Base-by-base conservation (phyloP, 495 filamentous ascomycete species). In the Clavariopsis aquatica region DNA sequence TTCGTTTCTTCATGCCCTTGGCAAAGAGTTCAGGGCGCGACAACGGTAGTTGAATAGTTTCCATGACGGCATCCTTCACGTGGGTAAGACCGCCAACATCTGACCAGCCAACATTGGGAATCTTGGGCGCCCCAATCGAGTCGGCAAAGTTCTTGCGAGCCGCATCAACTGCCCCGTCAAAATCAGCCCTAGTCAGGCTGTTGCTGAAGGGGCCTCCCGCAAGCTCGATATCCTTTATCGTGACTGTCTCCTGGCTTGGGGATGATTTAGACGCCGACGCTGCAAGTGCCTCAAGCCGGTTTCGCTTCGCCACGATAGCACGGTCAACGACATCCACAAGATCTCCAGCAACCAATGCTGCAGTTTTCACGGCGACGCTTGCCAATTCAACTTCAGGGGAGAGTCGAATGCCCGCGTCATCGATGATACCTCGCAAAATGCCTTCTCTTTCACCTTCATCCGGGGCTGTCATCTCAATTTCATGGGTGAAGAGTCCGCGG, bases 1-100 rank as follows among this genome's bases (percentile, higher is more conserved):
- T 94, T 41, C 94, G 89, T 78, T 98, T 98, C 82, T 97, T 97
- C 92, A 99, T 95, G 49, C 95, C 95, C 78, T 93, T 93, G 34
- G 92, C 93, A 71, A 99, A 99, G 5, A 99, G 81, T 72, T 98
- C 95, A 4, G 94, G 95, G 9, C 92, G 83, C 66, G 96, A 89
- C 7, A 98, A 84, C 0, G 94, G 94, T 29, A 98, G 81, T 71
- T 96, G 93, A 56, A 99, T 98, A 0, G 94, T 99, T 72, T 99
- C 94, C 75, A 92, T 88, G 56, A 99, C 87, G 52, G 95, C 92
- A 67, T 93, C 90, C 79, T 98, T 97, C 72, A 97, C 92, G 69
- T 96, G 91, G 26, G 85, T 85, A 27, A 99, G 81, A 36, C 94
- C 94, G 71, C 94, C 94, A 55, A 99, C 94, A 75, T 99, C 95